Evolutionary conservation across 2,329 filamentous ascomycete species (phyloP).

Genomic region (Bipolaris cookei): DNA sequence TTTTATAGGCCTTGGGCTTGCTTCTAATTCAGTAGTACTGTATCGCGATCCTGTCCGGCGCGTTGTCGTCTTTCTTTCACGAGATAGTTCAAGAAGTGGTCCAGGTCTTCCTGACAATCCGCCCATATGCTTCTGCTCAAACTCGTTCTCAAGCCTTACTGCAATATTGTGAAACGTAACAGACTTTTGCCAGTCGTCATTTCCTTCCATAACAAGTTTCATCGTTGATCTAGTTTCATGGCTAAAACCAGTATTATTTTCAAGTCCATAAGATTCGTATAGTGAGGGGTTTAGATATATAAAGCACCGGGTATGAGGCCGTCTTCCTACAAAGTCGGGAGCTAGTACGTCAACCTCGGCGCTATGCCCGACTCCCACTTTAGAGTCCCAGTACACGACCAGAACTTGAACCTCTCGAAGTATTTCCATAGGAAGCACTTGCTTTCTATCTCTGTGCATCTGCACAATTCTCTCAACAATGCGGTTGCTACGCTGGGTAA

Average conservation of each 20-base stretch:
- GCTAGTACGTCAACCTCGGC: constrained; percentile 16
- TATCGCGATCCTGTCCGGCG: not conserved
- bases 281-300: constrained; percentile 15
- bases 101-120: constrained; percentile 11
- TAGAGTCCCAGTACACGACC: constrained; percentile 19
- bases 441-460: constrained; percentile 6
- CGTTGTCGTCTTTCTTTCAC: constrained; percentile 6
- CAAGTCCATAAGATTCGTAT: constrained; percentile 11
- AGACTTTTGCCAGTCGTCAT: constrained; percentile 17
- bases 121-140: constrained; percentile 13
- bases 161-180: constrained; percentile 17
- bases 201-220: constrained; percentile 12
- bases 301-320: constrained; percentile 12
- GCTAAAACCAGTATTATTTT: constrained; percentile 16
- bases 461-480: constrained; percentile 21
- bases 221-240: constrained; percentile 22
- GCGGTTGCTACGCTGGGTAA: constrained; percentile 14
- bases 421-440: constrained; percentile 10
- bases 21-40: not conserved
- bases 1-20: constrained; percentile 1
- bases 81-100: constrained; percentile 9
- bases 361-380: constrained; percentile 9
- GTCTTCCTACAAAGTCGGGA: constrained; percentile 6
- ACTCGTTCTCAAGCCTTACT: constrained; percentile 19
- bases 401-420: constrained; percentile 15